Base-by-base conservation (phyloP, 768 basidiomycete genomes). In the Mycena filopes region DNA sequence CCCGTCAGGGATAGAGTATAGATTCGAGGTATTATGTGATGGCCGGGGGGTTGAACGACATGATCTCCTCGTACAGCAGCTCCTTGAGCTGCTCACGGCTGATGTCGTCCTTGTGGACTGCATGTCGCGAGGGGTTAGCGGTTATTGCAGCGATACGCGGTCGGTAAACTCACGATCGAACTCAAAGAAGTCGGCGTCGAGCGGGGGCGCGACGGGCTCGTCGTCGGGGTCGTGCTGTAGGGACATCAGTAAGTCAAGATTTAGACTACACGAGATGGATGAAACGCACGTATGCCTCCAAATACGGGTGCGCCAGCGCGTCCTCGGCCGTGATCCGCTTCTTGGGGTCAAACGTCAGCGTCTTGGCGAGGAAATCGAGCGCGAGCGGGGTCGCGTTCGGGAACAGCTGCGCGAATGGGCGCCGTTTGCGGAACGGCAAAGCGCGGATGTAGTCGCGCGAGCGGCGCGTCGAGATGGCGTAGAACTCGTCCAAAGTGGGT, bases 21-120 rank as follows among this genome's bases (percentile, higher is more conserved):
- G 36, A 9, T 33, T 15, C n/a, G n/a, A n/a, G 36, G 36, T 10
- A 36, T 47, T 81, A 83, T 79, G 82, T 82, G 74, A 88, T 86
- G 54, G 86, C 84, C 15, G 83, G 80, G 1, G 93, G 90, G 63
- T 86, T 83, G 88, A 97, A 98, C 31, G 89, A 84, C 86, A 95
- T 90, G 80, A 98, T 96, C 80, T 99, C 97, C 62, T 96, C 93
- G 77, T 94, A 98, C 25, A 97, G 82, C 47, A 97, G 85, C 74
- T 95, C 91, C 81, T 98, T 99, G 68, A 99, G 85, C 77, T 98
- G 95, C 76, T 98, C 97, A 29, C 95, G 87, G 74, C 91, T 94
- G 81, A 98, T 95, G 67, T 95, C 94, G 70, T 98, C 96, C 83
- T 98, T 97, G 83, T 96, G 92, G 69, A 95, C 93, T 94, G n/a